Conservation (phyloP, 176 grass and related monocot genomes). For the Musa itinerans region DNA sequence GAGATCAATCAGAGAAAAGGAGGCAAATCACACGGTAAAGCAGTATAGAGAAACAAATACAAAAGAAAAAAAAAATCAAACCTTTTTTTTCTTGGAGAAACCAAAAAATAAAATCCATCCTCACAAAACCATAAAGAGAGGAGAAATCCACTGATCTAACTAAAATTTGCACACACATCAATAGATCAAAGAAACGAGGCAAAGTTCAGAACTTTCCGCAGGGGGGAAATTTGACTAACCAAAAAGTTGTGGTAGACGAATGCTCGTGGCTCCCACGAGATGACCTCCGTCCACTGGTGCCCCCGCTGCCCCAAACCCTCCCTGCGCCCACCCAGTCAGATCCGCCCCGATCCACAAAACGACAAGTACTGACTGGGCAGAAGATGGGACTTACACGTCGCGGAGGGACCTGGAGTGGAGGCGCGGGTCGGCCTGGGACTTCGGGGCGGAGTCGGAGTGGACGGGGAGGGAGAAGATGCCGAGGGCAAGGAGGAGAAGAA, state of each 20-base stretch:
- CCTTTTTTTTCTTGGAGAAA: no score
- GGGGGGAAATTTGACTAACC: conserved; percentile 18
- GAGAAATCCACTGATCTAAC: not conserved
- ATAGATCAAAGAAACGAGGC: not conserved
- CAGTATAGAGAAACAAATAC: no score
- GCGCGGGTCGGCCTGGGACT: conserved; percentile 11
- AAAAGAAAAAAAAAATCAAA: no score
- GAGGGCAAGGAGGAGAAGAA: conserved; percentile 43
- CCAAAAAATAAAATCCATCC: no score
- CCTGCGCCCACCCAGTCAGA: conserved; percentile 20
- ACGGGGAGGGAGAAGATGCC: conserved; percentile 67
- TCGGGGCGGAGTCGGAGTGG: conserved; percentile 19
- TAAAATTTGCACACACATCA: not conserved
- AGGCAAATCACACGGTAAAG: no score
- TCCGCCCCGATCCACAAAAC: conserved; percentile 26
- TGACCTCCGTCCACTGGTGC: conserved; percentile 86
- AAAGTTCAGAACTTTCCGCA: no score
- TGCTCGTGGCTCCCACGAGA: conserved; percentile 82
- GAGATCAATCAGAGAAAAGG: no score
- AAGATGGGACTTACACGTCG: conserved; percentile 27
- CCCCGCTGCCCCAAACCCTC: conserved; percentile 63
- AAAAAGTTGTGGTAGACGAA: conserved; percentile 89
- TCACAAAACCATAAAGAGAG: no score
- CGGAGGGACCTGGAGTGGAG: conserved; percentile 29
- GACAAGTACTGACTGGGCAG: not conserved